These are phyloP conservation scores for Echinosophora koreensis DNA, from an alignment of 306 rosid species.

Conservation along the genomic window DNA sequence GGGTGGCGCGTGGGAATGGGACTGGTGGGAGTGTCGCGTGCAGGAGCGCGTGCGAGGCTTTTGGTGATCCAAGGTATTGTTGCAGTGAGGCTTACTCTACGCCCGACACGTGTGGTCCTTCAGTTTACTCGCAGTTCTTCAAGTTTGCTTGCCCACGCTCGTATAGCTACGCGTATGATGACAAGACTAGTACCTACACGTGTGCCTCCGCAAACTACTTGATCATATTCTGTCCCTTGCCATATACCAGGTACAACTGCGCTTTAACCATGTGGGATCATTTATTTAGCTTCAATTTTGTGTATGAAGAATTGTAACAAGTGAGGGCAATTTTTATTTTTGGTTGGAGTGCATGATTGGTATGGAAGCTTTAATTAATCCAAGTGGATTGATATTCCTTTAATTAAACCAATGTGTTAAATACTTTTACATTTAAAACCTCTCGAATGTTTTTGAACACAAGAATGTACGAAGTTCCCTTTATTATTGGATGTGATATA, in stretches of 20 bases:
- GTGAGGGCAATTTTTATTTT: slow-evolving; percentile 33
- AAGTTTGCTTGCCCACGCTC: slow-evolving; percentile 94
- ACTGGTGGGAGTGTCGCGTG: slow-evolving; percentile 68
- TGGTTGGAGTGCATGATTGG: not conserved
- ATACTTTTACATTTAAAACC: too few relatives aligned
- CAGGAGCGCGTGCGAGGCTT: slow-evolving; percentile 96
- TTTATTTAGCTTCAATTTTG: not conserved
- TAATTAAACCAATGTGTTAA: too few relatives aligned
- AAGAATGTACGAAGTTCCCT: too few relatives aligned
- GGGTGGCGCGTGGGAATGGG: slow-evolving; percentile 59
- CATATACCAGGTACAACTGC: slow-evolving; percentile 78
- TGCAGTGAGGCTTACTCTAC: slow-evolving; percentile 83
- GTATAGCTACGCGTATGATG: slow-evolving; percentile 97
- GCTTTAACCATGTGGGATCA: not conserved
- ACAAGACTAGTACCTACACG: slow-evolving; percentile 88
- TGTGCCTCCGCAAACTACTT: slow-evolving; percentile 84
- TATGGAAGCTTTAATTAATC: not conserved
- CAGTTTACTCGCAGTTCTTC: slow-evolving; percentile 65
- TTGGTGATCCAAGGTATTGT: slow-evolving; percentile 82
- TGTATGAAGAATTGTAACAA: too few relatives aligned
- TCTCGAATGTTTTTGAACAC: too few relatives aligned
- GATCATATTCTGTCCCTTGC: slow-evolving; percentile 84
- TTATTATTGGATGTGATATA: too few relatives aligned
- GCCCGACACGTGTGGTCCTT: slow-evolving; percentile 87
- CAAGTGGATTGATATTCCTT: not conserved